Percentiles rank a stretch among this genome's conserved stretches.
Evolutionary conservation across 2,329 filamentous ascomycete species (phyloP).

Genomic region (Corinectria fuckeliana): DNA sequence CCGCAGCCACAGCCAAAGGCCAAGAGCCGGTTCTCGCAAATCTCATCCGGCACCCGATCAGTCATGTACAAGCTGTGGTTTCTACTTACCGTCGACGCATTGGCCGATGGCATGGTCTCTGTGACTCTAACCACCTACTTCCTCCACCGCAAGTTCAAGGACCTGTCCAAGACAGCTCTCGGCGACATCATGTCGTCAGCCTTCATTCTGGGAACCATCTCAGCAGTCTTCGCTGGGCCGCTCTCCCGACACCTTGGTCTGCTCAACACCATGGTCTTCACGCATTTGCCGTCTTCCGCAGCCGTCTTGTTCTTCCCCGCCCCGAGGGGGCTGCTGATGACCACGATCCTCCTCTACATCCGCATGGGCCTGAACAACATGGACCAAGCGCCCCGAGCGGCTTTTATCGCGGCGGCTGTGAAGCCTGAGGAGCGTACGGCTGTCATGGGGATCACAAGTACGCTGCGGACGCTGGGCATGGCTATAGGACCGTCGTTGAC

Average conservation of each 20-base stretch:
- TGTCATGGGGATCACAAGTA: conserved; percentile 72
- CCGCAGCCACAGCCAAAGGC: conserved; percentile 34
- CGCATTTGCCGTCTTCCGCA: conserved; percentile 66
- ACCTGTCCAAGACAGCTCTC: conserved; percentile 61
- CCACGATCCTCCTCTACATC: conserved; percentile 62
- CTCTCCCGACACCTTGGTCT: conserved; percentile 64
- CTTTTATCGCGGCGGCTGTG: conserved; percentile 72
- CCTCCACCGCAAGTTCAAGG: conserved; percentile 62
- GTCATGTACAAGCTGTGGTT: conserved; percentile 71
- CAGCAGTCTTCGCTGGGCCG: conserved; percentile 63
- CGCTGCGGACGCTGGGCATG: conserved; percentile 65
- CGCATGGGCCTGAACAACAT: conserved; percentile 70
- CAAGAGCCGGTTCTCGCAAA: conserved; percentile 54
- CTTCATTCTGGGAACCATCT: conserved; percentile 61
- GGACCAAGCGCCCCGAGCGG: conserved; percentile 71
- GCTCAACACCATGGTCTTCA: conserved; percentile 70
- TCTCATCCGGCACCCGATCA: conserved; percentile 62
- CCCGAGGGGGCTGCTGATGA: conserved; percentile 56
- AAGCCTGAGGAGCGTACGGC: conserved; percentile 70
- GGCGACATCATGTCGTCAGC: conserved; percentile 63
- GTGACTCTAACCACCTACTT: conserved; percentile 65
- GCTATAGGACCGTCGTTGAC: conserved; percentile 62
- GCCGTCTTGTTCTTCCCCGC: conserved; percentile 67
- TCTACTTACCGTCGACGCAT: conserved; percentile 67
- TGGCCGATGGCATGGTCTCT: conserved; percentile 70